Conservation (phyloP, 1,284 basidiomycete species). For the Mycosarcoma maydis region DNA sequence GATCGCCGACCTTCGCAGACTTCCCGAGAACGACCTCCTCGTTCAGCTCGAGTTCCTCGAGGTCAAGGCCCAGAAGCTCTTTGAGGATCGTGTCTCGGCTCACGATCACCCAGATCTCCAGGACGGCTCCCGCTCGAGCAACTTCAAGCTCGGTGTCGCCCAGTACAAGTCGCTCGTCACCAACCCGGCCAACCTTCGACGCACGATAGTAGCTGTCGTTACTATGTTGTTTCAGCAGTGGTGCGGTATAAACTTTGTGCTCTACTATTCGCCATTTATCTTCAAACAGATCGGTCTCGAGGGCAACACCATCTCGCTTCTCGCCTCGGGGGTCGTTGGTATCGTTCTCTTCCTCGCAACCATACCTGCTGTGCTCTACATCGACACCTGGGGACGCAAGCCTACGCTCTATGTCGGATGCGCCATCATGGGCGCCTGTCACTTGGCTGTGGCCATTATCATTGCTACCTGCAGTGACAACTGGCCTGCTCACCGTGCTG, state of each 20-base stretch:
- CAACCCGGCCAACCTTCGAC: conserved; percentile 73
- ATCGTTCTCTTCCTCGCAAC: conserved; percentile 80
- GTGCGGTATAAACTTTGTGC: conserved; percentile 17
- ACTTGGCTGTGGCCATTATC: conserved; percentile 75
- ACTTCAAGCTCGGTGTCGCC: conserved; percentile 74
- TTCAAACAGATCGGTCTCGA: conserved; percentile 76
- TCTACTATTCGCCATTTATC: conserved; percentile 80
- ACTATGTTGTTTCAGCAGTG: conserved; percentile 78
- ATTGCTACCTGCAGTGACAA: conserved; percentile 71
- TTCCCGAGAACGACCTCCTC: conserved; percentile 73
- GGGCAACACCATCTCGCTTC: conserved; percentile 72
- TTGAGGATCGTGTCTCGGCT: conserved; percentile 43
- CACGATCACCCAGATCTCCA: conserved; percentile 72
- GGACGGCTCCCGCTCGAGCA: conserved; percentile 73
- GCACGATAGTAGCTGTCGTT: conserved; percentile 74
- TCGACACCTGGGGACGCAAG: conserved; percentile 75
- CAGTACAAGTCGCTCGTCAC: conserved; percentile 60
- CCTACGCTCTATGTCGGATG: conserved; percentile 72
- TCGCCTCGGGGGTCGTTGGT: conserved; percentile 81
- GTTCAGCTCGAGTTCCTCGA: conserved; percentile 84
- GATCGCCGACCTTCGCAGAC: conserved; percentile 74
- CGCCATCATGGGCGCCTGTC: conserved; percentile 76
- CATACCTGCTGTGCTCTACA: conserved; percentile 76
- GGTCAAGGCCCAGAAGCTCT: conserved; percentile 75
- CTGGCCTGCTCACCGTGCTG: conserved; percentile 72